These are phyloP conservation scores for Leptodermis oblonga DNA, from an alignment of 257 asterid genomes.

Conservation along the genomic window DNA sequence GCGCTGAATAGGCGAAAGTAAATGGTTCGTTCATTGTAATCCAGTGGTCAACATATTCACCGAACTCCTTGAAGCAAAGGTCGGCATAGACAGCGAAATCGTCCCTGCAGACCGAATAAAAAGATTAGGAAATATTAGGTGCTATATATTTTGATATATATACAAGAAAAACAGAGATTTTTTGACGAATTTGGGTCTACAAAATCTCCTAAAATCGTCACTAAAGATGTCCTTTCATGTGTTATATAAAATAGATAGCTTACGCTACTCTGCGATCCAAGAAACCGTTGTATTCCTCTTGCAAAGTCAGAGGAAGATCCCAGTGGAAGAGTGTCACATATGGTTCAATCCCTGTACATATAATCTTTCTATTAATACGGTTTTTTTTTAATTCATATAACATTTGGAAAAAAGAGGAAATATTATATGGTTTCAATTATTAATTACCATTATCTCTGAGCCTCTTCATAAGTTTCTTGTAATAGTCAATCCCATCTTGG, in stretches of 20 bases:
- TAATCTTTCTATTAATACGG: no score
- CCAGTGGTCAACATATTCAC: not conserved
- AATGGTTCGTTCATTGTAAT: slow-evolving; percentile 1
- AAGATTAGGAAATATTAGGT: no score
- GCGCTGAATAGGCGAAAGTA: slow-evolving; percentile 1
- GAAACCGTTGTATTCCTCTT: not conserved
- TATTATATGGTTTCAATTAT: not conserved
- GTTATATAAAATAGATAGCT: not conserved
- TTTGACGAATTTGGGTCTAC: no score
- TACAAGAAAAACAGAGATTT: no score
- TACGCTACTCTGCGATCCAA: slow-evolving; percentile 3
- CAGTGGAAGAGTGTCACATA: slow-evolving; percentile 5
- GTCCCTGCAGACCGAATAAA: not conserved
- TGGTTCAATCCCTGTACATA: not conserved
- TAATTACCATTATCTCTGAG: not conserved
- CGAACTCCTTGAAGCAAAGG: not conserved
- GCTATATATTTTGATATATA: no score
- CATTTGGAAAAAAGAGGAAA: not conserved
- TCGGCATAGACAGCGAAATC: not conserved
- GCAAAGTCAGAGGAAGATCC: not conserved
- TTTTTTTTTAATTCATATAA: not conserved
- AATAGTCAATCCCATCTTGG: not conserved
- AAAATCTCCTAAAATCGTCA: not conserved
- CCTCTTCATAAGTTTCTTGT: not conserved
- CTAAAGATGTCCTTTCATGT: not conserved